A percentile compares a stretch with the other conserved stretches of the same genome.
Evolutionary conservation across 2,329 filamentous ascomycete genomes (phyloP).

Genomic region (Waltergamsia citrina): DNA sequence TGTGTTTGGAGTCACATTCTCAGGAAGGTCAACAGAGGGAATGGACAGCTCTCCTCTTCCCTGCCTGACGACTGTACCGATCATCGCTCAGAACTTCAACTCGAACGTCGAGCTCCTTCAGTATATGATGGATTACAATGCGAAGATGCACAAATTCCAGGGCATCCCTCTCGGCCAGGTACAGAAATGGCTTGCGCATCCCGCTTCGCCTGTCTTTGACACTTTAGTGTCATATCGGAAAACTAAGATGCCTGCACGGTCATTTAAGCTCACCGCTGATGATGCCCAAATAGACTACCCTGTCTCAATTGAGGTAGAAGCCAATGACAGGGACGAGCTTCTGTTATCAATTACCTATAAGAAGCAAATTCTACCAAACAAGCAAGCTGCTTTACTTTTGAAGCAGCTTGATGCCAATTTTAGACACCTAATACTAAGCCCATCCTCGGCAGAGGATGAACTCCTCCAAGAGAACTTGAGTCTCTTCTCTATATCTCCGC

Average conservation of each 20-base stretch:
- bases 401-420: slow-evolving; percentile 63
- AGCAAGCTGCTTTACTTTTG: slow-evolving; percentile 60
- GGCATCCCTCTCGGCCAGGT: slow-evolving; percentile 62
- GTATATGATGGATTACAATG: slow-evolving; percentile 57
- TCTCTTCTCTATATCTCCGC: slow-evolving; percentile 57
- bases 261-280: slow-evolving; percentile 57
- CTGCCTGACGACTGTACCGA: slow-evolving; percentile 72
- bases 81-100: slow-evolving; percentile 45
- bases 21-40: slow-evolving; percentile 57
- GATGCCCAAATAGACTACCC: slow-evolving; percentile 66
- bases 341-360: slow-evolving; percentile 58
- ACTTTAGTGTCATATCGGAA: slow-evolving; percentile 81
- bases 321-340: slow-evolving; percentile 34
- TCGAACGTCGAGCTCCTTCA: slow-evolving; percentile 49
- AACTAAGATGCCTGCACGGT: slow-evolving; percentile 17
- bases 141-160: slow-evolving; percentile 57
- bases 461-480: slow-evolving; percentile 19
- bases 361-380: slow-evolving; percentile 51
- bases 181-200: slow-evolving; percentile 59
- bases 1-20: slow-evolving; percentile 73
- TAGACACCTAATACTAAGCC: slow-evolving; percentile 42
- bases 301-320: slow-evolving; percentile 71
- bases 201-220: slow-evolving; percentile 65
- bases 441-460: slow-evolving; percentile 28
- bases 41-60: slow-evolving; percentile 59